Evolutionary conservation across 176 grass and related monocot genomes (phyloP).

Genomic region (sorghum (Sorghum bicolor)): DNA sequence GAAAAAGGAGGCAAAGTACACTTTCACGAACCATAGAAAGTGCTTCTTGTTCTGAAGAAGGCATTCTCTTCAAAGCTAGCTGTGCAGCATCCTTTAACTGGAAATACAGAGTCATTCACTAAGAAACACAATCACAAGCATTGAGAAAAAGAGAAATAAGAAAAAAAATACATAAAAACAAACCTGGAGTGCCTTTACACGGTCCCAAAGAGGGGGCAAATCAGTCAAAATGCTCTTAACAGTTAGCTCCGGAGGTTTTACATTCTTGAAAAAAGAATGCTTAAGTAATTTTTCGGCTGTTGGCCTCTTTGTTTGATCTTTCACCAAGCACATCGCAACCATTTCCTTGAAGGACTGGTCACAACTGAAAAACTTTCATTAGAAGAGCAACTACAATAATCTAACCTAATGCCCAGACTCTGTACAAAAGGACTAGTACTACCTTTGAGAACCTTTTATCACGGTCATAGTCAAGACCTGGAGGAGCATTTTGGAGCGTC

Average conservation of each 20-base stretch:
- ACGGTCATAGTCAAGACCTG: conserved; percentile 98
- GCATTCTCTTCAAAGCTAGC: conserved; percentile 98
- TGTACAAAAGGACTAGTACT: conserved; percentile 56
- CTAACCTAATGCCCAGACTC: conserved; percentile 41
- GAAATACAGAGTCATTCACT: conserved; percentile 28
- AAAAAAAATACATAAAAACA: conserved; percentile 8
- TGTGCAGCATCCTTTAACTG: conserved; percentile 98
- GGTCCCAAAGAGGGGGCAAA: conserved; percentile 89
- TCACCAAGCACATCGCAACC: conserved; percentile 99
- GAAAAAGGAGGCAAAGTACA: conserved; percentile 10
- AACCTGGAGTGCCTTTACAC: conserved; percentile 98
- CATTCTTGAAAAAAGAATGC: conserved; percentile 96
- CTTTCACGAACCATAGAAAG: conserved; percentile 75
- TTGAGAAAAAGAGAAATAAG: conserved; percentile 30
- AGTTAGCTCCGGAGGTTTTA: conserved; percentile 77
- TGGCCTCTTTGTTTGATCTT: conserved; percentile 99
- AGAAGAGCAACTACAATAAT: conserved; percentile 34
- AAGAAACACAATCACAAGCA: conserved; percentile 3
- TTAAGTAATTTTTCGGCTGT: conserved; percentile 92
- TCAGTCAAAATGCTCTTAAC: conserved; percentile 83
- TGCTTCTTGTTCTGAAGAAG: conserved; percentile 96
- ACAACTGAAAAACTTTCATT: conserved; percentile 64
- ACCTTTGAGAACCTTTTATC: conserved; percentile 98
- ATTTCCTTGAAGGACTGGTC: conserved; percentile 99
- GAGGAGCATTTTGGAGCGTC: conserved; percentile 98